Evolutionary conservation across 768 basidiomycete genomes (phyloP), one percentile per base, ranked within the genome.

Genomic region (Auricularia heimuer): DNA sequence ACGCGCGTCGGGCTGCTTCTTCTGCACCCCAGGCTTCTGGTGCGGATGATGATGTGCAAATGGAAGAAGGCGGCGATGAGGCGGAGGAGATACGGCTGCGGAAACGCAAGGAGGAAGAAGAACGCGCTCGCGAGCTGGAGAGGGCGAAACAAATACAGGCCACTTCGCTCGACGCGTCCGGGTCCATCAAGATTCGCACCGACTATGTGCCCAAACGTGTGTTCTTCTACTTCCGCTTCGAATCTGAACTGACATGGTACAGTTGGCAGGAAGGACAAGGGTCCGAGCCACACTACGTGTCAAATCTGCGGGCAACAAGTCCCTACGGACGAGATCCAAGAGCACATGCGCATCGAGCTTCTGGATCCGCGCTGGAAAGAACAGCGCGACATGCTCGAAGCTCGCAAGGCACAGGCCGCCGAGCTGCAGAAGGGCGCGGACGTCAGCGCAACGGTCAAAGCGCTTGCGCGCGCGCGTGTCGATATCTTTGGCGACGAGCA

Each of bases 321-420:
- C 44, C 89, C 97, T 34, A 89, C 95, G 70, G 91, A 97, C 76
- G 96, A 98, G 74, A 79, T 98, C 56, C 86, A 96, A 69, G 95
- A 98, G 73, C 97, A 98, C 75, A 94, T 98, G 86, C 92, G 97
- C 70, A 98, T 98, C 73, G 97, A 99, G 74, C 76, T 98, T 67
- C 83, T 99, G 69, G 97, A 99, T 77, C 97, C 97, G 51, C 87
- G 89, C 74, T 99, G 96, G 95, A 98, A 98, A 75, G 93, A 94
- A 68, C 93, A 96, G 74, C 90, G 96, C 68, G 89, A 94, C 71
- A 83, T 78, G 11, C 77, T 95, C 70, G 97, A 99, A 74, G 84
- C 88, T 39, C 90, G 95, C 74, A 92, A 93, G 73, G 89, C 90
- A 4, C 90, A 93, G 72, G 88, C 90, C 4, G 90, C 90, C 18